Evolutionary conservation across 345 rosid species (phyloP), one percentile per base, ranked within the genome.

Genomic region (Arabidopsis arenosa): DNA sequence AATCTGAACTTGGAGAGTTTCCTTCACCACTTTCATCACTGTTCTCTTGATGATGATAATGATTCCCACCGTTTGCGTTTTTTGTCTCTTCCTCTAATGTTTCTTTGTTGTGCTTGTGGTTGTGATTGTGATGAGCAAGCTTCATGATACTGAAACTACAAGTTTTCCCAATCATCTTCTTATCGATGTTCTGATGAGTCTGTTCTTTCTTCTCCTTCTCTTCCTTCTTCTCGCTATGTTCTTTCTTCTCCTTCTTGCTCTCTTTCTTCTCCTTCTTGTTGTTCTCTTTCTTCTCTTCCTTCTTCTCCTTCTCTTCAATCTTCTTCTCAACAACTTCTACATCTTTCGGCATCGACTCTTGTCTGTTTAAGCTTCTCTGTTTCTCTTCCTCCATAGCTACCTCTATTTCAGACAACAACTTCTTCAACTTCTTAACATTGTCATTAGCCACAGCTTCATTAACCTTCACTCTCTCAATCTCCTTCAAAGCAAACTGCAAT

Each of bases 391-490:
- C 78, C 79, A 68, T 68, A 9, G 75, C 78, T 21, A 60, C 36
- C 49, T 73, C 69, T 61, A 83, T 69, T 54, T 86, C 87, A 7
- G 75, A 73, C 15, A 90, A 58, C 54, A 89, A 15, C 66, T 62
- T 75, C 83, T 89, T 90, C 83, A 90, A 65, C 63, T 83, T 89
- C 79, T 75, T 84, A 28, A 89, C 85, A 49, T 85, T 84, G 7
- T 90, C 97, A 59, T 70, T 65, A 5, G 88, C 80, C 23, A 83
- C 53, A 13, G 85, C 80, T 80, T 92, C 97, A 13, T 88, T 88
- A n/a, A 81, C 79, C 76, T 84, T 83, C 0, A 87, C 84, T 71
- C 78, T 84, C 6, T 95, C 90, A 9, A 88, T 84, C 82, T 95
- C 99, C 7, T 33, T 79, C 18, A 80, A 68, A 30, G 90, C 80